Percentiles rank a stretch among this genome's conserved stretches.
Evolutionary conservation across 2,329 filamentous ascomycete species (phyloP).

Genomic region (Pestalotiopsis sp.): DNA sequence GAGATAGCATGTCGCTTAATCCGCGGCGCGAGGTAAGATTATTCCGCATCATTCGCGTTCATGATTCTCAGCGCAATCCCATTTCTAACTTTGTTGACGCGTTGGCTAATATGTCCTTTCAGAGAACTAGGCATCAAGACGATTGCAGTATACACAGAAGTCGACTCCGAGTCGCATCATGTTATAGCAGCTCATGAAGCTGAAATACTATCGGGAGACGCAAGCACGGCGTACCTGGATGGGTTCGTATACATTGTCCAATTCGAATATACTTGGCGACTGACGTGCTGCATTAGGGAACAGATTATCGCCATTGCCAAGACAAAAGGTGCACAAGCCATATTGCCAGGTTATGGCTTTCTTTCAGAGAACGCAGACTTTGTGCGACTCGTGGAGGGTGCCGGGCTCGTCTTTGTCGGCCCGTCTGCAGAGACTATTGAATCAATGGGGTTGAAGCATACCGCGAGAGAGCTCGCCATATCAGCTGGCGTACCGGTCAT

Average conservation of each 20-base stretch:
- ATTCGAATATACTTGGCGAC: background rate
- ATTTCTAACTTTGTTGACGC: too few species aligned
- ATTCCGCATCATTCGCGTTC: background rate
- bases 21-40: background rate
- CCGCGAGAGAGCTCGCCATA: constrained; percentile 36
- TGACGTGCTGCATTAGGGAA: background rate
- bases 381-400: background rate
- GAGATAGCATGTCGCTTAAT: constrained; percentile 22
- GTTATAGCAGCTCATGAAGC: constrained; percentile 17
- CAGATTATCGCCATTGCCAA: constrained; percentile 7
- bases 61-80: background rate
- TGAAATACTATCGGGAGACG: constrained; percentile 14
- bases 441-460: constrained; percentile 39
- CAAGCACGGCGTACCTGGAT: constrained; percentile 10
- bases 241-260: background rate
- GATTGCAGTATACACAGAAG: constrained; percentile 17
- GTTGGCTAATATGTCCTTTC: background rate
- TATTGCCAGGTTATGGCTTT: constrained; percentile 16
- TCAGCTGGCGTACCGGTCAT: constrained; percentile 29
- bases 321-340: constrained; percentile 2
- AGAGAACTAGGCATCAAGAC: background rate
- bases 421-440: constrained; percentile 7
- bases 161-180: constrained; percentile 17
- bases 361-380: constrained; percentile 15
- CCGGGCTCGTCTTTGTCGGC: constrained; percentile 11